These are phyloP conservation scores for Uronychia setigera DNA, from an alignment of 73 alveolate species.

Conservation along the genomic window DNA sequence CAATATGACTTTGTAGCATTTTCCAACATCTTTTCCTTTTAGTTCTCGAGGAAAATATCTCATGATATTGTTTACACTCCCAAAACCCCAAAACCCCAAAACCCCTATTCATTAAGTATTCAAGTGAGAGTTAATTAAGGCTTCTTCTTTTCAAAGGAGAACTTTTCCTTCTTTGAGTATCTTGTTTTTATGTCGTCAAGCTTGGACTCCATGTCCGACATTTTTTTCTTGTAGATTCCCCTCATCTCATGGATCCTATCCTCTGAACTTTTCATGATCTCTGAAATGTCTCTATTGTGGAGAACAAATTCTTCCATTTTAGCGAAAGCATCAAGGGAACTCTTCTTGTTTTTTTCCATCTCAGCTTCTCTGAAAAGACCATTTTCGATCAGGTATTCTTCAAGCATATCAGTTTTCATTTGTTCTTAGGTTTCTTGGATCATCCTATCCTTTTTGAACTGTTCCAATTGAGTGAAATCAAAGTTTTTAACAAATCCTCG, in stretches of 20 bases:
- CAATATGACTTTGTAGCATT: no score
- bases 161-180: background rate
- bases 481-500: slow-evolving; percentile 24
- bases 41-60: no score
- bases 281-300: background rate
- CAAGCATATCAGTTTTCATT: background rate
- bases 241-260: background rate
- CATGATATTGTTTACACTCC: no score
- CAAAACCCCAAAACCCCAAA: no score
- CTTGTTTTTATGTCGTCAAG: background rate
- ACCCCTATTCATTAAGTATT: no score
- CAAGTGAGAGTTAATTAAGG: no score
- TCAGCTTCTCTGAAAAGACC: background rate
- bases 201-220: background rate
- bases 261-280: background rate
- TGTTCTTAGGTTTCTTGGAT: background rate
- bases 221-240: background rate
- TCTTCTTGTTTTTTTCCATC: background rate
- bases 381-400: background rate
- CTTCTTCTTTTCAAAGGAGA: background rate
- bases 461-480: background rate
- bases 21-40: no score
- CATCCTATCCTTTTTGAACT: background rate
- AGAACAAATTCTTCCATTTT: background rate
- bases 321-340: background rate